These are phyloP conservation scores for Steccherinum ochraceum DNA, from an alignment of 768 basidiomycete species.

Conservation along the genomic window DNA sequence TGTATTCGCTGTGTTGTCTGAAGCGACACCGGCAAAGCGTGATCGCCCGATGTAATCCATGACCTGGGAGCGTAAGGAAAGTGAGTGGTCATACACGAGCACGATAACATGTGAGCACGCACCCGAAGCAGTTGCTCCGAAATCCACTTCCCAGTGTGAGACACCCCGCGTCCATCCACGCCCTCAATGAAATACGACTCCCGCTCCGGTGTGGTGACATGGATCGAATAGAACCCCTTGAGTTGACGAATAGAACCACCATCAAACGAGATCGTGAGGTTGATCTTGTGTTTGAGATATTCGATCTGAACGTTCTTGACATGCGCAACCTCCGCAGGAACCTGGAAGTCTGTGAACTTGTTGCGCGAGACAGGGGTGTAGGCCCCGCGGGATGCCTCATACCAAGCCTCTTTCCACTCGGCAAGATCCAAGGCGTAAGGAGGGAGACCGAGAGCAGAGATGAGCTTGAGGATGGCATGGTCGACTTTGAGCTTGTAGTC, in stretches of 20 bases:
- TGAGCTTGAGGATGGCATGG: not conserved
- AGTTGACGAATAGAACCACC: slow-evolving; percentile 22
- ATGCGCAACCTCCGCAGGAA: not conserved
- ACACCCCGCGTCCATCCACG: slow-evolving; percentile 19
- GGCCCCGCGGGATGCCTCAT: no score
- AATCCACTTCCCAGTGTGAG: slow-evolving; percentile 24
- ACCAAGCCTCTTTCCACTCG: not conserved
- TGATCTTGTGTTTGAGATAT: slow-evolving; percentile 1
- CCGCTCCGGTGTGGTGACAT: slow-evolving; percentile 23
- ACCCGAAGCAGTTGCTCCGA: slow-evolving; percentile 13
- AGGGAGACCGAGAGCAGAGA: not conserved
- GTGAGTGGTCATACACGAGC: no score
- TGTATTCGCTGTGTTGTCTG: no score
- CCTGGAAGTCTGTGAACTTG: not conserved
- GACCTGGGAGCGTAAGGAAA: no score
- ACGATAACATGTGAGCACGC: no score
- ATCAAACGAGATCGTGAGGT: slow-evolving; percentile 21
- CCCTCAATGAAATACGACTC: slow-evolving; percentile 19
- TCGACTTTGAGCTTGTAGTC: not conserved
- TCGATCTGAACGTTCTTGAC: not conserved
- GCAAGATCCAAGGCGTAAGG: not conserved
- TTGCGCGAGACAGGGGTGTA: not conserved
- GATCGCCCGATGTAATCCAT: no score
- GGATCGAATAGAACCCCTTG: slow-evolving; percentile 25
- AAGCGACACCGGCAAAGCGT: no score